Conservation (phyloP, 805 yeast species). For the Saccharomyces kudriavzevii region DNA sequence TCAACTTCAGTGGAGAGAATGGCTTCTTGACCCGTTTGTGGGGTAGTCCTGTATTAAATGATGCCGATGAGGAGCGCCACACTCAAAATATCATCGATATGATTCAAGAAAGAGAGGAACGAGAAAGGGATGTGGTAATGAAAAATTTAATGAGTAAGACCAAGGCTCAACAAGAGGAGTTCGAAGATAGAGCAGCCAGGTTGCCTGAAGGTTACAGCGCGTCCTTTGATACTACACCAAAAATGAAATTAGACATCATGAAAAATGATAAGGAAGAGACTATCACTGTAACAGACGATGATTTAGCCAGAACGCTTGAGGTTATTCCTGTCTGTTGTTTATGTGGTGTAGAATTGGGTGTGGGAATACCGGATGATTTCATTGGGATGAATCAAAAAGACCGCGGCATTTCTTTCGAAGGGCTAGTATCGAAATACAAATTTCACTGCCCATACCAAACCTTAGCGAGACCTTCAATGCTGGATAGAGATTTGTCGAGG, state of each 20-base stretch:
- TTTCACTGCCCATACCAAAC: slow-evolving; percentile 65
- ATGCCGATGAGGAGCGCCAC: slow-evolving; percentile 8
- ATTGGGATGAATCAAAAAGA: slow-evolving; percentile 22
- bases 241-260: slow-evolving; percentile 11
- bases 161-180: slow-evolving; percentile 20
- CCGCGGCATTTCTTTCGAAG: slow-evolving; percentile 23
- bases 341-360: slow-evolving; percentile 68
- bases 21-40: neutral
- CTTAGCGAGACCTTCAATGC: slow-evolving; percentile 37
- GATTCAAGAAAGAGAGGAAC: slow-evolving; percentile 29
- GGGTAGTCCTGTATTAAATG: neutral
- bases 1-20: neutral
- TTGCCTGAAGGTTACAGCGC: slow-evolving; percentile 28
- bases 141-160: slow-evolving; percentile 22
- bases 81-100: slow-evolving; percentile 27
- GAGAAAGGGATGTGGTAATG: slow-evolving; percentile 21
- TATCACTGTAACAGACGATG: slow-evolving; percentile 18
- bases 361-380: slow-evolving; percentile 55
- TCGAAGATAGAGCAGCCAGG: slow-evolving; percentile 14
- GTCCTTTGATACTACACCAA: slow-evolving; percentile 21
- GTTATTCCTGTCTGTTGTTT: slow-evolving; percentile 47
- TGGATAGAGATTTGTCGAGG: slow-evolving; percentile 54
- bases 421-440: slow-evolving; percentile 28
- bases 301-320: slow-evolving; percentile 26
- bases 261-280: slow-evolving; percentile 16